Evolutionary conservation across 371 early-diverging fungal species (phyloP).

Genomic region (Mucor ambiguus): DNA sequence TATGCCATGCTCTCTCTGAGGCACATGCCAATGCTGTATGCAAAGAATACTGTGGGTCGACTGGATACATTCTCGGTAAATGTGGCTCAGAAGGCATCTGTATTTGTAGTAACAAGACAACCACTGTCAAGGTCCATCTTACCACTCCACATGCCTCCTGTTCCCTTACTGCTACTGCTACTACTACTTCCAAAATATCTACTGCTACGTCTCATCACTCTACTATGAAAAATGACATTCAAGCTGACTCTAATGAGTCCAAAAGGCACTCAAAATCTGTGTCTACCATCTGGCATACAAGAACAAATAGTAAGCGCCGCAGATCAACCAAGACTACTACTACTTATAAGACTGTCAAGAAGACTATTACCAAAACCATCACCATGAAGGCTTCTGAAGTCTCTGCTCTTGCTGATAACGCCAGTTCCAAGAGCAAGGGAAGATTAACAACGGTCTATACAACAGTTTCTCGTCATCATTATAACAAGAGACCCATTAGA

Average conservation of each 20-base stretch:
- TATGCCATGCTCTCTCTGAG: conserved; percentile 21
- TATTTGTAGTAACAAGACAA: conserved; percentile 24
- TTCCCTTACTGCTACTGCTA: not conserved
- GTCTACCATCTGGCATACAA: not conserved
- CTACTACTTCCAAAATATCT: not conserved
- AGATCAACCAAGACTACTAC: not conserved
- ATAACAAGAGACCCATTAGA: not conserved
- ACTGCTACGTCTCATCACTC: not conserved
- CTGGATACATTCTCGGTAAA: conserved; percentile 24
- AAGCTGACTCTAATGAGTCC: not conserved
- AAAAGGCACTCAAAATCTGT: not conserved
- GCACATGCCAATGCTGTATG: conserved; percentile 23
- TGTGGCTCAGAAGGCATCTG: conserved; percentile 28
- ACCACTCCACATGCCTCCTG: not conserved
- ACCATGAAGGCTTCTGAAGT: not conserved
- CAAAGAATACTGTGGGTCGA: conserved; percentile 18
- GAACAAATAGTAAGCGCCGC: not conserved
- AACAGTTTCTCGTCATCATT: not conserved
- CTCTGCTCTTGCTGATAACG: not conserved
- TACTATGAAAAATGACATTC: not conserved
- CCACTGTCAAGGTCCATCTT: not conserved
- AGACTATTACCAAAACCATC: not conserved
- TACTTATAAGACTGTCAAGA: not conserved
- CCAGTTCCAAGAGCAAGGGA: not conserved
- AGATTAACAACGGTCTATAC: not conserved